Base-by-base conservation (phyloP, 2,329 filamentous ascomycete genomes). In the Fusarium sacchari region DNA sequence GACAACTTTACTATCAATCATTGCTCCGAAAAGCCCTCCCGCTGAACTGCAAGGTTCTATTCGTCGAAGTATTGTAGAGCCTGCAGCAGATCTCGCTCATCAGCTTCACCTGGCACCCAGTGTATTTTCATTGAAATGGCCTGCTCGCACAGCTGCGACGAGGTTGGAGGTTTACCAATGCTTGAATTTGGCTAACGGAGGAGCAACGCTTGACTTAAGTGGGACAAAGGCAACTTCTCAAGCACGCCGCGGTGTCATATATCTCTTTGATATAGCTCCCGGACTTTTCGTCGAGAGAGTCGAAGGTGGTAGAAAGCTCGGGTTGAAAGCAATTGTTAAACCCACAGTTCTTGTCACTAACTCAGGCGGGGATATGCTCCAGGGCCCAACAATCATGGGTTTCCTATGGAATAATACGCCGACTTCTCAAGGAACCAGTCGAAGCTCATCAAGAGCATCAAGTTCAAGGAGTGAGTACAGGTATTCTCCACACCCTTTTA, bases 121-220 rank as follows among this genome's bases (percentile, higher is more conserved):
- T 55, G 70, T 82, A 36, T 83, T 76, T 67, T 81, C 81, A 18
- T 70, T 83, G 32, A 83, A 82, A 47, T 83, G 82, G 82, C 81
- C 82, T 13, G 80, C 81, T 42, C 78, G 81, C 39, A 81, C 77
- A 32, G 81, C 82, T 4, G 74, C 80, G n/a, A 74, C 80, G 17
- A 79, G 82, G 37, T 67, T 83, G 4, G 82, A 83, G 61, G 79
- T 81, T 15, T 83, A 83, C 60, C 81, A 83, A 52, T 83, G 82
- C 59, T 69, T 80, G 53, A 80, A 83, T 57, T 75, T 83, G 36
- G 80, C 81, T 7, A 80, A 71, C 43, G 78, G 76, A 7, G 82
- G 82, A 9, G 49, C 74, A 28, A 43, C 76, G 13, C 58, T 82
- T 22, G 79, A 81, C 37, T 74, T 82, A 14, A 68, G 71, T 56